Percentiles rank a stretch among this genome's conserved stretches.
Conservation (phyloP, 768 basidiomycete species). For the Leccinum rimulosum region DNA sequence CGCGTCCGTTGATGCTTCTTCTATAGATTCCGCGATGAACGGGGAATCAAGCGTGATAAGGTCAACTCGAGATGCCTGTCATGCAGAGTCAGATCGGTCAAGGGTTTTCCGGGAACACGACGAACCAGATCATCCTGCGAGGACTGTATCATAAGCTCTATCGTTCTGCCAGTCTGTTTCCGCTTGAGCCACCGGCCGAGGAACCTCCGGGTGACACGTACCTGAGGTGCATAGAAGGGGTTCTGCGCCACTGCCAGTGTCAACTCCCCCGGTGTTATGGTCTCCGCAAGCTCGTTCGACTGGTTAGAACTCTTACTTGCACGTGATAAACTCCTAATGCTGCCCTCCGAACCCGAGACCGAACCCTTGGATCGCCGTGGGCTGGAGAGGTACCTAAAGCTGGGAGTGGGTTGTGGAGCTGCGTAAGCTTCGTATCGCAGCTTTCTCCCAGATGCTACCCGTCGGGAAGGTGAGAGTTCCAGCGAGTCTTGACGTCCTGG, state of each 20-base stretch:
- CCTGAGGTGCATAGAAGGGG: conserved; percentile 18
- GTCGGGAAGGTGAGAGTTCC: conserved; percentile 20
- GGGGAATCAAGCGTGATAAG: conserved; percentile 77
- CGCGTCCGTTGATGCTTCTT: conserved; percentile 13
- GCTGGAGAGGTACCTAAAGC: conserved; percentile 38
- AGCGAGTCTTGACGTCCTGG: conserved; percentile 18
- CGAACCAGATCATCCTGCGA: conserved; percentile 24
- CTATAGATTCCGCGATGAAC: conserved; percentile 49
- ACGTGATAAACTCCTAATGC: conserved; percentile 32
- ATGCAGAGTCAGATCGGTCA: conserved; percentile 12
- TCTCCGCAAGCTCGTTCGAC: conserved; percentile 22
- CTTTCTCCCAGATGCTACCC: conserved; percentile 39
- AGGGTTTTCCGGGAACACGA: neutral
- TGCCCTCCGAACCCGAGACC: conserved; percentile 34
- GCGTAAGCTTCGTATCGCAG: conserved; percentile 74
- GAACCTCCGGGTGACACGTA: conserved; percentile 6
- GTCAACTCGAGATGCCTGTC: conserved; percentile 43
- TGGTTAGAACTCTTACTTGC: conserved; percentile 24
- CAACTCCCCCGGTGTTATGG: conserved; percentile 33
- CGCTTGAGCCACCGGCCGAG: conserved; percentile 3
- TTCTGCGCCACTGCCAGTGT: conserved; percentile 24
- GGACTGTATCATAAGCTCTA: neutral
- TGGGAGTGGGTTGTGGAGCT: conserved; percentile 50
- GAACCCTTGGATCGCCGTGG: conserved; percentile 34
- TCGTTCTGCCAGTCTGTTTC: conserved; percentile 10